Conservation (phyloP, 129 eudicot genomes). For the Apium graveolens region DNA sequence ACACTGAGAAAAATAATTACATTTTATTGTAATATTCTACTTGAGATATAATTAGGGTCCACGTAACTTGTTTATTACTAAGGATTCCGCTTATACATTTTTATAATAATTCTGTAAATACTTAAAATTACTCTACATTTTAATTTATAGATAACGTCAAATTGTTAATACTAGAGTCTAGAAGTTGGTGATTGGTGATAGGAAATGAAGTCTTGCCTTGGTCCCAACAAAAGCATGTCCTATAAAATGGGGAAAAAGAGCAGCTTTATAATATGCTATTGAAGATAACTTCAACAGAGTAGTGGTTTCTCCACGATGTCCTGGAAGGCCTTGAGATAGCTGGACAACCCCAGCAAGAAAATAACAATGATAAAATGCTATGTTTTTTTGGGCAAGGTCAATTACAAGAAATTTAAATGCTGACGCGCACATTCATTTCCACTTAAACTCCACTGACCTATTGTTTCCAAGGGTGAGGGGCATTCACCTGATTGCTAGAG, state of each 20-base stretch:
- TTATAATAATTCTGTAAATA: background rate
- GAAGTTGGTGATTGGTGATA: background rate
- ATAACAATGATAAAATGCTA: no score
- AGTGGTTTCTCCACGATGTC: background rate
- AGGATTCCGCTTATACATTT: background rate
- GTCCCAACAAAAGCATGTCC: background rate
- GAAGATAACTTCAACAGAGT: no score
- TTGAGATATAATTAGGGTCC: background rate
- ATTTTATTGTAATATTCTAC: background rate
- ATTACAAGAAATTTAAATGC: no score
- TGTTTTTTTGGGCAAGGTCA: no score
- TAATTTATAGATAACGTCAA: background rate
- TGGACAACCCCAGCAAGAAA: background rate
- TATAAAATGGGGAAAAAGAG: background rate
- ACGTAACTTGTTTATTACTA: background rate
- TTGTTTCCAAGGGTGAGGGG: background rate
- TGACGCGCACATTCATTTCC: background rate
- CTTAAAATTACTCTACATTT: background rate
- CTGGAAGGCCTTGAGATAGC: background rate
- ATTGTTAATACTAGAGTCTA: background rate
- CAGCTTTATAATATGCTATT: background rate
- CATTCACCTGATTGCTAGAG: background rate
- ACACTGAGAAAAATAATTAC: background rate
- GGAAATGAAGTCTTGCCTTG: background rate
- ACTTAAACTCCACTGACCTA: background rate